Evolutionary conservation across 2,329 filamentous ascomycete species (phyloP).

Genomic region (Cladobotryum protrusum): DNA sequence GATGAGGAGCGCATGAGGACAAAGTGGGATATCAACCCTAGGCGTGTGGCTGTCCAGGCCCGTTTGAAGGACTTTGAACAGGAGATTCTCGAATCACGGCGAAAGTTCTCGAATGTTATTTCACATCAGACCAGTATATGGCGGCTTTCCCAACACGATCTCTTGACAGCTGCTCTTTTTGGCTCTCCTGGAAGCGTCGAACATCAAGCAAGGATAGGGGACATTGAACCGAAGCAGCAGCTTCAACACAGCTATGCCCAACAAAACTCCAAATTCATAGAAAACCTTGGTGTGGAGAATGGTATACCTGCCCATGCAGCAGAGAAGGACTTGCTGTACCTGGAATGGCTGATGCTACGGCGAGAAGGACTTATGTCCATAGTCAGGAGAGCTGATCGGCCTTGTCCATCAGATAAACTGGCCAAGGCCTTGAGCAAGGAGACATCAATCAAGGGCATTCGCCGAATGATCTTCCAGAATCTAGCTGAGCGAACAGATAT

Average conservation of each 20-base stretch:
- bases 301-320: slow-evolving; percentile 24
- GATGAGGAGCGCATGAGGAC: slow-evolving; percentile 28
- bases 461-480: slow-evolving; percentile 25
- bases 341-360: slow-evolving; percentile 32
- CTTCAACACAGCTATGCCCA: background rate
- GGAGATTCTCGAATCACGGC: slow-evolving; percentile 21
- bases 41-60: slow-evolving; percentile 17
- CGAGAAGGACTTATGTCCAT: slow-evolving; percentile 12
- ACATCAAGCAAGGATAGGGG: background rate
- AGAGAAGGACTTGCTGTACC: slow-evolving; percentile 24
- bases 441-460: slow-evolving; percentile 22
- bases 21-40: slow-evolving; percentile 24
- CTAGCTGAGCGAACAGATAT: slow-evolving; percentile 19
- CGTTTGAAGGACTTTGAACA: slow-evolving; percentile 26
- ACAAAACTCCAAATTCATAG: slow-evolving; percentile 9
- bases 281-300: slow-evolving; percentile 21
- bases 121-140: slow-evolving; percentile 25
- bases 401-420: slow-evolving; percentile 14
- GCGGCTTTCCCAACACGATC: slow-evolving; percentile 37
- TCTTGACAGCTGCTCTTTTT: slow-evolving; percentile 35
- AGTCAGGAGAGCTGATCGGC: slow-evolving; percentile 1
- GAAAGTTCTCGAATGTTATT: slow-evolving; percentile 19
- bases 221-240: background rate
- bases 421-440: slow-evolving; percentile 17
- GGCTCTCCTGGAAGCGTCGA: slow-evolving; percentile 13